Evolutionary conservation across 208 protist species (phyloP).

Genomic region (Eutreptiella sp.): DNA sequence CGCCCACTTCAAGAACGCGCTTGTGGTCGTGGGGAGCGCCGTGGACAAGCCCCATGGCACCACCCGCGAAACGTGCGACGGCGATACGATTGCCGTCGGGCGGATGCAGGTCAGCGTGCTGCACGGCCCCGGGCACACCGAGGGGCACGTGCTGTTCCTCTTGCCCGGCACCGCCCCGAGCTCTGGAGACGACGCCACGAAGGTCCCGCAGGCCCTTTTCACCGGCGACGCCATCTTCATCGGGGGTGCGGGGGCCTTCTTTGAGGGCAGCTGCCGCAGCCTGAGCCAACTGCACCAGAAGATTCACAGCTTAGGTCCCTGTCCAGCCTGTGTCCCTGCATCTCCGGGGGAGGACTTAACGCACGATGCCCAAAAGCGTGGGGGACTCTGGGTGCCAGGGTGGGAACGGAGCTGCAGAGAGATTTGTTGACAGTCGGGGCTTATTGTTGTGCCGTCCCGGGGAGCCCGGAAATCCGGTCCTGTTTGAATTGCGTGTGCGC

Average conservation of each 20-base stretch:
- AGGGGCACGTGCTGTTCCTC: conserved; percentile 70
- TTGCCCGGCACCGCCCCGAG: conserved; percentile 36
- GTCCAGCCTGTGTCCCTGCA: too few relatives aligned
- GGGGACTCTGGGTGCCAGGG: too few relatives aligned
- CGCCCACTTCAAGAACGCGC: too few relatives aligned
- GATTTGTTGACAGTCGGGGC: too few relatives aligned
- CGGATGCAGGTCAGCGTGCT: conserved; percentile 55
- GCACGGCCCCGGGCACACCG: conserved; percentile 75
- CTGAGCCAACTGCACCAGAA: too few relatives aligned
- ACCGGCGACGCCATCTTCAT: conserved; percentile 88
- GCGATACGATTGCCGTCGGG: conserved; percentile 55
- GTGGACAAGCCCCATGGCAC: conserved; percentile 54
- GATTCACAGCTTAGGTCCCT: too few relatives aligned
- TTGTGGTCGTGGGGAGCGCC: conserved; percentile 72
- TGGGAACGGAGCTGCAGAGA: too few relatives aligned
- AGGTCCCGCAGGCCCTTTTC: conserved; percentile 66
- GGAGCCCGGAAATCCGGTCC: too few relatives aligned
- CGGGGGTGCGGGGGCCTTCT: conserved; percentile 81
- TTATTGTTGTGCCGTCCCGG: too few relatives aligned
- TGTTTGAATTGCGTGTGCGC: too few relatives aligned
- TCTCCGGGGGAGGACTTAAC: too few relatives aligned
- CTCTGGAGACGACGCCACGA: conserved; percentile 43
- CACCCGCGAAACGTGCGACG: conserved; percentile 53
- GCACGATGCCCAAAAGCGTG: too few relatives aligned
- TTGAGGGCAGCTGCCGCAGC: conserved; percentile 77